phyloP scores from a whole-genome alignment of 805 yeast species.

The Ogataea haglerorum region DNA sequence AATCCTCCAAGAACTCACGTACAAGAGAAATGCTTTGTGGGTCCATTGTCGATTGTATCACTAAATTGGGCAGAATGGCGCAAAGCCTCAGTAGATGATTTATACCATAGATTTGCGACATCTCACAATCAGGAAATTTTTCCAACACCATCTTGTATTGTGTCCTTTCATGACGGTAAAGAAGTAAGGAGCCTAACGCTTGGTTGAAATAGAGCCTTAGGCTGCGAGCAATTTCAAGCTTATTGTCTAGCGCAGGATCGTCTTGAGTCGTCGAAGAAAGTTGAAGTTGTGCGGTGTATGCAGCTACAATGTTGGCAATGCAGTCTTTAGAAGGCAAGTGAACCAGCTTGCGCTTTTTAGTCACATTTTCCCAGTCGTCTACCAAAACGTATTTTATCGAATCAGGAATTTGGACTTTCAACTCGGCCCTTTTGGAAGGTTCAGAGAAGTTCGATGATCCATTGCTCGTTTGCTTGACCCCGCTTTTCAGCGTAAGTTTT shows the following conservation, averaged over 20 bases:
- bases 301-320: conserved; percentile 50
- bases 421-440: conserved; percentile 33
- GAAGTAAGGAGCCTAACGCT: conserved; percentile 61
- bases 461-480: not conserved
- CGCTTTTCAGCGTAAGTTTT: conserved; percentile 1
- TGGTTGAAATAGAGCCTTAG: conserved; percentile 70
- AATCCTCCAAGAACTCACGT: conserved; percentile 49
- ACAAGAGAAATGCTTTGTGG: conserved; percentile 59
- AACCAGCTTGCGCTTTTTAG: conserved; percentile 72
- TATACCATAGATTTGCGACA: conserved; percentile 62
- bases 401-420: conserved; percentile 58
- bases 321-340: conserved; percentile 56
- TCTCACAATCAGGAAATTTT: conserved; percentile 13
- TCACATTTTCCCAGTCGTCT: conserved; percentile 90
- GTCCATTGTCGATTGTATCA: conserved; percentile 79
- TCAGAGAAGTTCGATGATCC: conserved; percentile 1
- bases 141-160: conserved; percentile 58
- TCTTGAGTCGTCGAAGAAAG: conserved; percentile 30
- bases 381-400: conserved; percentile 68
- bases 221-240: conserved; percentile 70
- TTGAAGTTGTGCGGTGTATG: conserved; percentile 36
- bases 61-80: conserved; percentile 77
- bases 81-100: conserved; percentile 79
- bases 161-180: conserved; percentile 74
- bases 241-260: conserved; percentile 45